Evolutionary conservation across 805 yeast species (phyloP).

Genomic region (Pichia exigua): DNA sequence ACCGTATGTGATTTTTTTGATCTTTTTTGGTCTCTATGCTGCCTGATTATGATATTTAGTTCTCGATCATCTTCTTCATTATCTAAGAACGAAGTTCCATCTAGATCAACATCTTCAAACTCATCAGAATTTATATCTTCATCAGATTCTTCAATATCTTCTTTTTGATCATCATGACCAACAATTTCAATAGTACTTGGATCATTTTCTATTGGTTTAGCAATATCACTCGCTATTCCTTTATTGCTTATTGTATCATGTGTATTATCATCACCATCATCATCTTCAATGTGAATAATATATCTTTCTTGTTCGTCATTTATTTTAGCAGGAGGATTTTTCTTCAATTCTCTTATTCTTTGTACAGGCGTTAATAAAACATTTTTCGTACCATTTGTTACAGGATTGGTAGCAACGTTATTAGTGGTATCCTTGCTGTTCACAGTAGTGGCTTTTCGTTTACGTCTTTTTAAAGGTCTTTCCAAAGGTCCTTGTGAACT

Average conservation of each 20-base stretch:
- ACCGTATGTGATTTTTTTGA: slow-evolving; percentile 31
- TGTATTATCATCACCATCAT: slow-evolving; percentile 6
- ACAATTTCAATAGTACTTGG: background rate
- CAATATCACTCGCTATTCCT: background rate
- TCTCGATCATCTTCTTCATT: slow-evolving; percentile 10
- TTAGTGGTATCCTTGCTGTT: too few species aligned
- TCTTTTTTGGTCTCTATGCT: slow-evolving; percentile 12
- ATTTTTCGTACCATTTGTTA: background rate
- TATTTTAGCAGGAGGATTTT: background rate
- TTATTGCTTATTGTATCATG: background rate
- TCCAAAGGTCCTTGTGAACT: background rate
- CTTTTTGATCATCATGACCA: slow-evolving; percentile 9
- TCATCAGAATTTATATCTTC: slow-evolving; percentile 33
- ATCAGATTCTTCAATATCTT: slow-evolving; percentile 17
- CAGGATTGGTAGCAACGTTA: background rate
- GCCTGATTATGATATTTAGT: slow-evolving; percentile 20
- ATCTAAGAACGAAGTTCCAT: slow-evolving; percentile 5
- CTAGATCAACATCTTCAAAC: slow-evolving; percentile 33
- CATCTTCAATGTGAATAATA: slow-evolving; percentile 5
- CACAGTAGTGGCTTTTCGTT: background rate
- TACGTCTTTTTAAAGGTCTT: background rate
- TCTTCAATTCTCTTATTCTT: slow-evolving; percentile 5
- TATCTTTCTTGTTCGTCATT: background rate
- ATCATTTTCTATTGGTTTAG: background rate
- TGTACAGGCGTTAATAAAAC: slow-evolving; percentile 3